Base-by-base conservation (phyloP, 805 yeast genomes). In the Saccharomyces jurei region DNA sequence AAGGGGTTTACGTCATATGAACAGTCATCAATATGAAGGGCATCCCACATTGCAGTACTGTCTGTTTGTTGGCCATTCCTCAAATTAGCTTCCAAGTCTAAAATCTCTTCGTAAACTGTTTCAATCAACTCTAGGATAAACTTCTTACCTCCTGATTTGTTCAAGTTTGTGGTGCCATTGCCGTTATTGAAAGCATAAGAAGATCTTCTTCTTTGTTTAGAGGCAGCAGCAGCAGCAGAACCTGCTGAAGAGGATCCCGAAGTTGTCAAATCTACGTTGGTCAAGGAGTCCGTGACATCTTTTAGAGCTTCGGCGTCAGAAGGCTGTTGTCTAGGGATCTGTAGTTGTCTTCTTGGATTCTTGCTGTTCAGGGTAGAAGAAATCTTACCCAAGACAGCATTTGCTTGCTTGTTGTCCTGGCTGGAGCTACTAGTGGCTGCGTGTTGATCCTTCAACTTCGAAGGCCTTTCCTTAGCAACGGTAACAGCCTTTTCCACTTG, bases 401-500 rank as follows among this genome's bases (percentile, higher is more conserved):
- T 36, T 36, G 44, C 44, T 21, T 36, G 44, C 44, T 36, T 36
- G 10, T 36, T 36, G 25, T 36, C 44, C 25, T 36, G 44, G 11
- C 57, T 53, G 29, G 49, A 36, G 28, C 84, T 95, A 61, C 79
- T 78, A n/a, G 60, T 59, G 41, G 64, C 57, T 50, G 56, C 62
- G n/a, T 55, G 53, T 31, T 60, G 63, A 50, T 76, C 75, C 48
- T 79, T 76, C 30, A 82, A 81, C 62, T 81, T 82, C 58, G 79
- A 84, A 52, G 89, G 86, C 74, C 89, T 82, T 64, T 89, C 96
- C 68, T 89, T 88, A 26, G 97, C 99, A 44, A 89, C 92, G 53
- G 92, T 87, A 17, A 92, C 97, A 14, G 98, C 98, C 65, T 87
- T 89, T 66, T 90, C 95, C 52, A 92, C 96, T 74, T 92, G 98